Percentiles rank a stretch among this genome's conserved stretches.
phyloP scores from a whole-genome alignment of 1,284 basidiomycete species.

The Ceratobasidium sp. region DNA sequence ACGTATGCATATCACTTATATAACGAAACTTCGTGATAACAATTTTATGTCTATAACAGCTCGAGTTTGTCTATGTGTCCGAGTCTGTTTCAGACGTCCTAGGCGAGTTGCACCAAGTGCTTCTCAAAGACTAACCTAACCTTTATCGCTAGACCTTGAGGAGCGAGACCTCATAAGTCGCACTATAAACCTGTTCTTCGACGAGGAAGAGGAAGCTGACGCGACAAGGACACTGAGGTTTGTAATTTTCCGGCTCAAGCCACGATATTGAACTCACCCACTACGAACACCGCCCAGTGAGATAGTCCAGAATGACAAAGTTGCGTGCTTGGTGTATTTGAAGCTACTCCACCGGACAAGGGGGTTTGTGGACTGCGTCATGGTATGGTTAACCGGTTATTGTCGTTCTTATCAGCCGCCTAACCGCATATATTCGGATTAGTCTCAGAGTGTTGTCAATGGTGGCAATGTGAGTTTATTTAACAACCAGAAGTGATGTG shows the following conservation, averaged over 20 bases:
- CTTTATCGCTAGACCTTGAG: conserved; percentile 68
- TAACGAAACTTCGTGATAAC: conserved; percentile 14
- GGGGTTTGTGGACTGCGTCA: conserved; percentile 76
- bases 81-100: conserved; percentile 78
- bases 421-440: neutral
- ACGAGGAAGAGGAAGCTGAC: conserved; percentile 76
- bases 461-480: conserved; percentile 24
- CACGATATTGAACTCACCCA: neutral
- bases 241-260: conserved; percentile 5
- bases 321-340: conserved; percentile 78
- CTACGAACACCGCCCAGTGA: conserved; percentile 61
- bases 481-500: neutral
- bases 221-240: conserved; percentile 50
- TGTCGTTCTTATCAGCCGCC: neutral
- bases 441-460: conserved; percentile 44
- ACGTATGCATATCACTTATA: conserved; percentile 36
- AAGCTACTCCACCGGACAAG: conserved; percentile 79
- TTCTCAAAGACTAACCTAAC: conserved; percentile 8
- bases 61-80: conserved; percentile 75
- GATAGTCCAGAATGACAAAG: conserved; percentile 79
- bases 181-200: conserved; percentile 73
- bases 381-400: conserved; percentile 64
- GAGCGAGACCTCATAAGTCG: conserved; percentile 74
- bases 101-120: conserved; percentile 60
- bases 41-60: conserved; percentile 61